These are phyloP conservation scores for Polytrichum commune DNA, from an alignment of 225 moss, liverwort and hornwort species.

Conservation along the genomic window DNA sequence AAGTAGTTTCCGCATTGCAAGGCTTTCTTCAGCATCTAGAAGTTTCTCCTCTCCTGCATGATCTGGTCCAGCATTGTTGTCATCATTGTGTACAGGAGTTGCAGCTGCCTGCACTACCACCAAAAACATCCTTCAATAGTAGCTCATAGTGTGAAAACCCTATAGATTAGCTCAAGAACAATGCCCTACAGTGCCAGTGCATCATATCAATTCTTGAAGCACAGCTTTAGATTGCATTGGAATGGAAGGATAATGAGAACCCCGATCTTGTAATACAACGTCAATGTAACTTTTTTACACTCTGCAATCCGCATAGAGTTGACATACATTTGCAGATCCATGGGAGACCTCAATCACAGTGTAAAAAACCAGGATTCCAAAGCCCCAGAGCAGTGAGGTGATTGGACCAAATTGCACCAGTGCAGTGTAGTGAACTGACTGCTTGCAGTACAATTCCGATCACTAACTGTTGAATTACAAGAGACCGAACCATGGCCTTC, in stretches of 20 bases:
- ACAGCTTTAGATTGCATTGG: no score
- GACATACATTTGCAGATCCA: no score
- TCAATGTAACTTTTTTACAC: not conserved
- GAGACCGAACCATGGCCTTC: no score
- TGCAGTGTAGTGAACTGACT: no score
- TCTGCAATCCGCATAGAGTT: not conserved
- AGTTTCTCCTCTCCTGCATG: slow-evolving; percentile 15
- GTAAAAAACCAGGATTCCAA: no score
- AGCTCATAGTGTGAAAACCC: not conserved
- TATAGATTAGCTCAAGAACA: not conserved
- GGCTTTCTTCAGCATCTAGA: slow-evolving; percentile 68
- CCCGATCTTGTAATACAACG: no score
- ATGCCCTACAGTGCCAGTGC: not conserved
- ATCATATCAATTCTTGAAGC: not conserved
- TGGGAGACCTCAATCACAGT: no score
- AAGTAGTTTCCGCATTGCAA: slow-evolving; percentile 88
- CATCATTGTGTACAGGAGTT: slow-evolving; percentile 18
- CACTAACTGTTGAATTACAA: no score
- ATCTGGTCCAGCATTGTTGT: slow-evolving; percentile 22
- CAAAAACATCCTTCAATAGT: slow-evolving; percentile 5
- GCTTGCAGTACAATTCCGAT: no score
- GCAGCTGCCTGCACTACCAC: slow-evolving; percentile 28
- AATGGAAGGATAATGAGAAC: no score
- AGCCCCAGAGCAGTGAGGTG: no score
- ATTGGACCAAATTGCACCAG: no score